phyloP scores from a whole-genome alignment of 108 stramenopile genomes.

The Asterionellopsis glacialis region DNA sequence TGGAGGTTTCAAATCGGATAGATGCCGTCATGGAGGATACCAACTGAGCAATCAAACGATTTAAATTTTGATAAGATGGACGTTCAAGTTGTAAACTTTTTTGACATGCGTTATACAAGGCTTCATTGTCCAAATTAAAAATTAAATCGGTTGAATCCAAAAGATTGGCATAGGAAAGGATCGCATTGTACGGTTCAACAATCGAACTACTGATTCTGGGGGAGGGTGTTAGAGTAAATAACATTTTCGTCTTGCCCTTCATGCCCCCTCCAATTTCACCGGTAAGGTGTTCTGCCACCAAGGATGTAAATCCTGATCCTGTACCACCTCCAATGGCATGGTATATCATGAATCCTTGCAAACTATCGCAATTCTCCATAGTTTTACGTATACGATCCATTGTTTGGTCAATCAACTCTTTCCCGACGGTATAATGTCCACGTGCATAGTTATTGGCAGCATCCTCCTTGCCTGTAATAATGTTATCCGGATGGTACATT shows the following conservation, averaged over 20 bases:
- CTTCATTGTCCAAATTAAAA: slow-evolving; percentile 95
- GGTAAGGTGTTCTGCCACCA: slow-evolving; percentile 94
- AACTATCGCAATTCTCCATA: slow-evolving; percentile 97
- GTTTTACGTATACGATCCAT: slow-evolving; percentile 98
- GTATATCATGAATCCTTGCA: slow-evolving; percentile 99
- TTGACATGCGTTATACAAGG: slow-evolving; percentile 91
- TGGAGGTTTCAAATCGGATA: slow-evolving; percentile 91
- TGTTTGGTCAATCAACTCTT: slow-evolving; percentile 96
- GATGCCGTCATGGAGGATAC: slow-evolving; percentile 90
- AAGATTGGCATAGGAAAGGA: slow-evolving; percentile 89
- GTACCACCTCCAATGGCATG: slow-evolving; percentile 99
- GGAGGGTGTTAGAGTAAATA: slow-evolving; percentile 92
- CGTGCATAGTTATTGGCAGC: slow-evolving; percentile 99
- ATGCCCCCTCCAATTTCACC: slow-evolving; percentile 83
- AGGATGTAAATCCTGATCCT: slow-evolving; percentile 97
- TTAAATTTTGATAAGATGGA: slow-evolving; percentile 93
- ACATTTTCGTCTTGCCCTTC: slow-evolving; percentile 95
- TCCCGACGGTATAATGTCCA: slow-evolving; percentile 99
- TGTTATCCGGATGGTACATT: slow-evolving; percentile 98
- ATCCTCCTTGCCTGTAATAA: slow-evolving; percentile 99
- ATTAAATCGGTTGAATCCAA: slow-evolving; percentile 93
- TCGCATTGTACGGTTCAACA: slow-evolving; percentile 96
- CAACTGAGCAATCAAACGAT: slow-evolving; percentile 92
- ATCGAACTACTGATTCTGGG: slow-evolving; percentile 93
- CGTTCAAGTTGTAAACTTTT: slow-evolving; percentile 91